Percentiles rank a stretch among this genome's conserved stretches.
phyloP scores from a whole-genome alignment of 306 rosid species.

The Dalbergia cultrata region DNA sequence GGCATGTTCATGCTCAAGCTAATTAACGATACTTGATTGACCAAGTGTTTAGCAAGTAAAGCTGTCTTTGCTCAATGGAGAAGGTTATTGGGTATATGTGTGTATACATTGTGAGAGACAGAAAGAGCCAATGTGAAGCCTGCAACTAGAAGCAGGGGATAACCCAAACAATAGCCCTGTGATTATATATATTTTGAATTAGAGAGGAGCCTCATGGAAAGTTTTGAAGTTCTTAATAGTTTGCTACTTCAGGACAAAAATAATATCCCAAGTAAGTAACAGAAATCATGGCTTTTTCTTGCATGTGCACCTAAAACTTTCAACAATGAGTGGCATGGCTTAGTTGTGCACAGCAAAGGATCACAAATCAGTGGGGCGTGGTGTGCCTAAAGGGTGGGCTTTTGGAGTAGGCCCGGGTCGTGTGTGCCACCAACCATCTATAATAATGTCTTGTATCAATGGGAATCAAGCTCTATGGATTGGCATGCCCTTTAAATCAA shows the following conservation, averaged over 20 bases:
- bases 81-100: neutral
- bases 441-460: conserved; percentile 40
- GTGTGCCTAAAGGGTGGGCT: conserved; percentile 8
- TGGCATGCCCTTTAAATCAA: neutral
- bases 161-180: neutral
- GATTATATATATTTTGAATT: neutral
- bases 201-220: neutral
- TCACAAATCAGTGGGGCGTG: conserved; percentile 50
- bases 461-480: conserved; percentile 44
- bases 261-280: neutral
- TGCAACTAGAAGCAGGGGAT: neutral
- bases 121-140: too few relatives aligned
- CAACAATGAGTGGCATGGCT: conserved; percentile 5
- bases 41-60: neutral
- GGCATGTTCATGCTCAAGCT: neutral
- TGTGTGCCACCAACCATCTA: conserved; percentile 2
- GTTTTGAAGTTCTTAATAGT: neutral
- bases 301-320: neutral
- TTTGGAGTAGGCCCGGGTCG: conserved; percentile 36
- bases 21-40: neutral
- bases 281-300: neutral
- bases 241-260: neutral
- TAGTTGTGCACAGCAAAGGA: conserved; percentile 32
- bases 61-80: neutral
- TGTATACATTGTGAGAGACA: neutral